Base-by-base conservation (phyloP, 768 basidiomycete species). In the Lactarius vividus region DNA sequence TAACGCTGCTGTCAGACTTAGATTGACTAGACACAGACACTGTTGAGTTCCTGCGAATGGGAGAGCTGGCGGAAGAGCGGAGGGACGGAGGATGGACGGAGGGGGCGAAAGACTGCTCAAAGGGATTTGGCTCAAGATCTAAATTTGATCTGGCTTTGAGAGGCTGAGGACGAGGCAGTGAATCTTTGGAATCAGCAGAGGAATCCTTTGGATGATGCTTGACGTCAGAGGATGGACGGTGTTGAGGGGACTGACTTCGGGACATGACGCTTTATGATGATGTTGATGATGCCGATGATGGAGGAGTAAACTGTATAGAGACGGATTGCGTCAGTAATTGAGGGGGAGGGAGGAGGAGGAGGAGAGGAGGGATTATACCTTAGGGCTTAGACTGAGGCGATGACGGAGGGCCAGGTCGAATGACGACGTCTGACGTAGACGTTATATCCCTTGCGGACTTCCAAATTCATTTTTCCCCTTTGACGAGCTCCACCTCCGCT, bases 61-160 rank as follows among this genome's bases (percentile, higher is more conserved):
- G 71, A 57, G 79, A 69, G 61, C 79, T 76, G 55, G 70, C 66
- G n/a, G 75, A 73, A 44, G 77, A 74, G 46, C 75, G 71, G 55
- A 73, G 71, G 57, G 71, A 70, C 16, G 72, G 69, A 16, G 64
- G 37, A n/a, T 64, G 81, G 73, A 40, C 20, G 10, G 62, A 75
- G 71, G 63, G 78, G 40, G 89, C 88, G 75, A 98, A 98, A 61
- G 92, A 95, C 77, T 94, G 92, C 74, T 99, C 96, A 73, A 97
- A 97, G 0, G 95, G 94, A 74, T 96, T 96, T 0, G 89, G 91
- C 73, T 96, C 94, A 40, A 91, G 83, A 75, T 84, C 81, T 75
- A 91, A 88, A 73, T 89, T 88, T 82, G 29, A 80, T 85, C 75
- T 85, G 9, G 82, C 40, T 81, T 59, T 70, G 63, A 16, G 64